phyloP scores from a whole-genome alignment of 2,329 filamentous ascomycete species.

The Colletotrichum sp. region DNA sequence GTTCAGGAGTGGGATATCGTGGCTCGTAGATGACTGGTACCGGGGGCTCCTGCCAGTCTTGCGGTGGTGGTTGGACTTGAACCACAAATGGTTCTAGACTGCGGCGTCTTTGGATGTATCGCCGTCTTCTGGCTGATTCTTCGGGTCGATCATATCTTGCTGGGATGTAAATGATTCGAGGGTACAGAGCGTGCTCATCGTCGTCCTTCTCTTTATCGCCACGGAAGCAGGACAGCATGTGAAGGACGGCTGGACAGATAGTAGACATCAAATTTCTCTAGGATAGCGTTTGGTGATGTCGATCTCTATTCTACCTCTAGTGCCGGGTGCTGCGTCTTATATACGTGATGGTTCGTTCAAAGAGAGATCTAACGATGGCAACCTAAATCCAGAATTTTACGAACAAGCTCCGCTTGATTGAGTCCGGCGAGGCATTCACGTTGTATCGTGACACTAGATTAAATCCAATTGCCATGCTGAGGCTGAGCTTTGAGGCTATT shows the following conservation, averaged over 20 bases:
- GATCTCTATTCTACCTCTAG: too few species aligned
- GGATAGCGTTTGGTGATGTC: neutral
- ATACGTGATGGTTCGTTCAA: neutral
- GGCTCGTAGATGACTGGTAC: neutral
- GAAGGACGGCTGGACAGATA: neutral
- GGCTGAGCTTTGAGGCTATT: neutral
- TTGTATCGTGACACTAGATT: neutral
- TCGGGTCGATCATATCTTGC: neutral
- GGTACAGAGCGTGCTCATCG: neutral
- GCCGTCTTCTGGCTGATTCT: neutral
- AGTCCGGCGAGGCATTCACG: neutral
- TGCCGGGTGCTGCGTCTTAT: too few species aligned
- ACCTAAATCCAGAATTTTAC: neutral
- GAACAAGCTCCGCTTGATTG: neutral
- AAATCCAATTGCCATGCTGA: neutral
- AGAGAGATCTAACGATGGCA: neutral
- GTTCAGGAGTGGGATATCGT: rapidly evolving
- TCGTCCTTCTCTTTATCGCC: neutral
- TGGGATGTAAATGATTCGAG: neutral
- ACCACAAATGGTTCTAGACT: neutral
- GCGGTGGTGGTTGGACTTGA: neutral
- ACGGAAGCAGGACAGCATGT: neutral
- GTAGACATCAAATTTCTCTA: neutral
- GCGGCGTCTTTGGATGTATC: neutral
- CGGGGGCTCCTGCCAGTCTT: neutral